phyloP scores from a whole-genome alignment of 2,329 filamentous ascomycete species.

The Penicillium sp. region DNA sequence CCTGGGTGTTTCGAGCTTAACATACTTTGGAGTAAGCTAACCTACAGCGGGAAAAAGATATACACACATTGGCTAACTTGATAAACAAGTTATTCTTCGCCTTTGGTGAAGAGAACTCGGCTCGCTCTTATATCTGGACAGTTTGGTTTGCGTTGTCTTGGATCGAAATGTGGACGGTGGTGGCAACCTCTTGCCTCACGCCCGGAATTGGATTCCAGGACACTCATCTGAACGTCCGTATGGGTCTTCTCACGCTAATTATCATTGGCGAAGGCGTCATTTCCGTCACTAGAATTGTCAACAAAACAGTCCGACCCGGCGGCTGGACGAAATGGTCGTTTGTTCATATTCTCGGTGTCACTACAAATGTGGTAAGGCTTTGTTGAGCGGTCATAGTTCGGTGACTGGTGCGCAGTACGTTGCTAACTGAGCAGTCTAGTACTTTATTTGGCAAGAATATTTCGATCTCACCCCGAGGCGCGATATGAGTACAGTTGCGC shows the following conservation, averaged over 20 bases:
- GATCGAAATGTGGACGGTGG: slow-evolving; percentile 58
- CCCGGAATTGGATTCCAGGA: slow-evolving; percentile 64
- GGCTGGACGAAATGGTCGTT: slow-evolving; percentile 48
- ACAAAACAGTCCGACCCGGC: slow-evolving; percentile 52
- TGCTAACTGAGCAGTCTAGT: slow-evolving; percentile 32
- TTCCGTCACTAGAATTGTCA: slow-evolving; percentile 60
- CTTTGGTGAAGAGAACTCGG: slow-evolving; percentile 30
- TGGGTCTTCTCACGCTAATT: slow-evolving; percentile 68
- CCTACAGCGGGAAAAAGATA: background rate
- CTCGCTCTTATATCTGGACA: slow-evolving; percentile 45
- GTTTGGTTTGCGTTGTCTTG: slow-evolving; percentile 62
- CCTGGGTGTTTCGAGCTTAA: slow-evolving; percentile 33
- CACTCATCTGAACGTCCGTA: slow-evolving; percentile 67
- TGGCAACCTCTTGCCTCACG: slow-evolving; percentile 60
- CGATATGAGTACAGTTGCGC: slow-evolving; percentile 59
- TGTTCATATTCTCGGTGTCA: slow-evolving; percentile 45
- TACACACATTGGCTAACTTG: slow-evolving; percentile 9
- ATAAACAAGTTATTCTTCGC: slow-evolving; percentile 39
- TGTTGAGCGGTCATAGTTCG: background rate
- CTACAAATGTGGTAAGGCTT: slow-evolving; percentile 41
- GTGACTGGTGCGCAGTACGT: background rate
- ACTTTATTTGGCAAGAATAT: slow-evolving; percentile 68
- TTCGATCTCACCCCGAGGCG: slow-evolving; percentile 60
- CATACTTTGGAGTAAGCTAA: slow-evolving; percentile 35
- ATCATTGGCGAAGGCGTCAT: slow-evolving; percentile 71